phyloP scores from a whole-genome alignment of 1,284 basidiomycete species.

The Testicularia cyperi region DNA sequence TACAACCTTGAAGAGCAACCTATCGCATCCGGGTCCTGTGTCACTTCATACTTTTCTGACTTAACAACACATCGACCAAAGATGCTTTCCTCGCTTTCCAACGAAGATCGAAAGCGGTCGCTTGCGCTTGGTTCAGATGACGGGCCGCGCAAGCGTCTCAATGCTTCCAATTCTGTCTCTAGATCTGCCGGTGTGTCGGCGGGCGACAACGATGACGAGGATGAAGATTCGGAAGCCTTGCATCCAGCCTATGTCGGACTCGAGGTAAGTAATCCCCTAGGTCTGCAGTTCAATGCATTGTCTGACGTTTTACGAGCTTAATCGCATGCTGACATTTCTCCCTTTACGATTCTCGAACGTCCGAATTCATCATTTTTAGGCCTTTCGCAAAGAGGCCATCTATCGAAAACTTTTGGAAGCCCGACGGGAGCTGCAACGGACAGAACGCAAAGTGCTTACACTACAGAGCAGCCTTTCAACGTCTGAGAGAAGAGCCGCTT shows the following conservation, averaged over 20 bases:
- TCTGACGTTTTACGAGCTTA: too few relatives aligned
- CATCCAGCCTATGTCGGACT: slow-evolving; percentile 20
- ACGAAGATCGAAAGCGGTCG: slow-evolving; percentile 47
- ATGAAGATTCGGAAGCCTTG: slow-evolving; percentile 12
- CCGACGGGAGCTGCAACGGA: slow-evolving; percentile 33
- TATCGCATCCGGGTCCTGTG: too few relatives aligned
- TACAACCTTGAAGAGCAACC: too few relatives aligned
- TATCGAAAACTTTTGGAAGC: slow-evolving; percentile 51
- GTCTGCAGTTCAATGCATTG: too few relatives aligned
- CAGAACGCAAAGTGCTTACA: slow-evolving; percentile 14
- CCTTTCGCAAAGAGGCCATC: slow-evolving; percentile 55
- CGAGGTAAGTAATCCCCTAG: too few relatives aligned
- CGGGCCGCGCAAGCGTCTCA: slow-evolving; percentile 32
- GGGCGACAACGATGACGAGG: slow-evolving; percentile 29
- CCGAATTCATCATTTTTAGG: too few relatives aligned
- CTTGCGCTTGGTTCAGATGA: slow-evolving; percentile 15
- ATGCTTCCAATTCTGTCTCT: slow-evolving; percentile 12
- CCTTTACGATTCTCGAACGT: too few relatives aligned
- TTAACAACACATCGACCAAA: not conserved
- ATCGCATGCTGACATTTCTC: too few relatives aligned
- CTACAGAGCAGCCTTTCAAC: slow-evolving; percentile 21
- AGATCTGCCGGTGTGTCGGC: slow-evolving; percentile 12
- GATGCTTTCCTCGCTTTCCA: slow-evolving; percentile 34
- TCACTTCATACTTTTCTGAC: too few relatives aligned
- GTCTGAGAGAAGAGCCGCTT: slow-evolving; percentile 26